Conservation (phyloP, 805 yeast species). For the Kodamaea jinghongensis region DNA sequence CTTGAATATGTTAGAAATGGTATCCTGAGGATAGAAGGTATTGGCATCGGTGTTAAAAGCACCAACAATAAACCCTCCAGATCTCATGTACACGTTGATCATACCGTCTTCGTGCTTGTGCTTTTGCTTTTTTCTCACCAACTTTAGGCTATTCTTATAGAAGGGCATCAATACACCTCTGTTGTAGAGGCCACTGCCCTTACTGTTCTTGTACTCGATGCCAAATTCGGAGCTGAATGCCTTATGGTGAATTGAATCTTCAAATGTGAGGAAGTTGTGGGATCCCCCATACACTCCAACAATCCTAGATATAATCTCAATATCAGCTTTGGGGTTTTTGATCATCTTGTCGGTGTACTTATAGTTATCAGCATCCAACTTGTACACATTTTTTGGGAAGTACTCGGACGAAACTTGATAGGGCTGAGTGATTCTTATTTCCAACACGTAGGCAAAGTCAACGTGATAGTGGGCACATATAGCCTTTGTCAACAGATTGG, state of each 20-base stretch:
- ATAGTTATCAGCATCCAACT: slow-evolving; percentile 45
- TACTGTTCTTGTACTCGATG: slow-evolving; percentile 35
- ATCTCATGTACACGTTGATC: slow-evolving; percentile 45
- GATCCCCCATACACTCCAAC: slow-evolving; percentile 41
- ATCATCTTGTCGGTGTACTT: slow-evolving; percentile 36
- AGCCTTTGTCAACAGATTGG: slow-evolving; percentile 36
- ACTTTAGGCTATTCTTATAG: slow-evolving; percentile 39
- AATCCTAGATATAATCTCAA: slow-evolving; percentile 40
- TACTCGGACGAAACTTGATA: slow-evolving; percentile 39
- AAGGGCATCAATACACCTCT: slow-evolving; percentile 57
- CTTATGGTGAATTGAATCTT: slow-evolving; percentile 38
- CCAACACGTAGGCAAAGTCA: slow-evolving; percentile 50
- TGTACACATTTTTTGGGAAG: slow-evolving; percentile 43
- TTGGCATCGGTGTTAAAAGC: slow-evolving; percentile 35
- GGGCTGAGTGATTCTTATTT: slow-evolving; percentile 48
- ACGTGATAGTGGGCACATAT: slow-evolving; percentile 33
- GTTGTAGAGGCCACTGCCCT: slow-evolving; percentile 31
- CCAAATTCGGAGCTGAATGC: slow-evolving; percentile 56
- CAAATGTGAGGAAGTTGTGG: slow-evolving; percentile 25
- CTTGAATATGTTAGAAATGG: slow-evolving; percentile 45
- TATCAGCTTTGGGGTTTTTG: slow-evolving; percentile 19
- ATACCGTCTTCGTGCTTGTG: slow-evolving; percentile 1
- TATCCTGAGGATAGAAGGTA: slow-evolving; percentile 27
- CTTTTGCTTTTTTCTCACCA: slow-evolving; percentile 33
- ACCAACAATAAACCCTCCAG: slow-evolving; percentile 53